phyloP scores from a whole-genome alignment of 495 filamentous ascomycete species.

The Rusavskia elegans region DNA sequence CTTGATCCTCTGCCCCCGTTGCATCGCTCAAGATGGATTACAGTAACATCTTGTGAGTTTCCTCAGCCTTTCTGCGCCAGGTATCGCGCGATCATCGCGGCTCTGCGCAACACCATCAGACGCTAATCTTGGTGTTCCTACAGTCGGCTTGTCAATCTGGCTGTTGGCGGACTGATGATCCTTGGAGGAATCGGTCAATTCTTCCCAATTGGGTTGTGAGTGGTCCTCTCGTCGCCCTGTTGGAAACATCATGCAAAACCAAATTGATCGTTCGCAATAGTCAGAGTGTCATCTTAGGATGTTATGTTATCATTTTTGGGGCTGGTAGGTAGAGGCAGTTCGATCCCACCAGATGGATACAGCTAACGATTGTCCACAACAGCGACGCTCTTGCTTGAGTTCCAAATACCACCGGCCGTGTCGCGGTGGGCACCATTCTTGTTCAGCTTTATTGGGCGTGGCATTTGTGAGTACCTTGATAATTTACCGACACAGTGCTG shows the following conservation, averaged over 20 bases:
- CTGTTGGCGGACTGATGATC: constrained; percentile 73
- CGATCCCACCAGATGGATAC: background rate
- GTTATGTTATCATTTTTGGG: constrained; percentile 83
- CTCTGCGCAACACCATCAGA: constrained; percentile 4
- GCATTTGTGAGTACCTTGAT: constrained; percentile 55
- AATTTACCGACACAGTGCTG: background rate
- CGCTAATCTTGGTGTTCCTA: constrained; percentile 6
- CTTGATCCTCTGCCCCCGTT: background rate
- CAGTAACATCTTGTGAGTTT: constrained; percentile 42
- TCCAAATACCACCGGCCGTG: constrained; percentile 86
- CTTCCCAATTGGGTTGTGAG: constrained; percentile 45
- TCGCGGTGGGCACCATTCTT: constrained; percentile 92
- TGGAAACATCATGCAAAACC: background rate
- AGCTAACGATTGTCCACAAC: constrained; percentile 2
- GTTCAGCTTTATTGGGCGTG: constrained; percentile 91
- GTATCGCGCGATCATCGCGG: constrained; percentile 6
- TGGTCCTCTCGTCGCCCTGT: constrained; percentile 1
- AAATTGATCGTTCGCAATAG: constrained; percentile 9
- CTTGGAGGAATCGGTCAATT: constrained; percentile 84
- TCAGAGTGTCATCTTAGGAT: constrained; percentile 49
- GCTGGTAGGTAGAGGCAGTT: constrained; percentile 39
- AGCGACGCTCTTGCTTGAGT: constrained; percentile 57
- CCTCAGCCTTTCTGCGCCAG: constrained; percentile 9
- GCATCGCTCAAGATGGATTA: constrained; percentile 28
- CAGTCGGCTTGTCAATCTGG: constrained; percentile 90